phyloP scores from a whole-genome alignment of 169 alveolate genomes.

The Plasmodium inui region DNA sequence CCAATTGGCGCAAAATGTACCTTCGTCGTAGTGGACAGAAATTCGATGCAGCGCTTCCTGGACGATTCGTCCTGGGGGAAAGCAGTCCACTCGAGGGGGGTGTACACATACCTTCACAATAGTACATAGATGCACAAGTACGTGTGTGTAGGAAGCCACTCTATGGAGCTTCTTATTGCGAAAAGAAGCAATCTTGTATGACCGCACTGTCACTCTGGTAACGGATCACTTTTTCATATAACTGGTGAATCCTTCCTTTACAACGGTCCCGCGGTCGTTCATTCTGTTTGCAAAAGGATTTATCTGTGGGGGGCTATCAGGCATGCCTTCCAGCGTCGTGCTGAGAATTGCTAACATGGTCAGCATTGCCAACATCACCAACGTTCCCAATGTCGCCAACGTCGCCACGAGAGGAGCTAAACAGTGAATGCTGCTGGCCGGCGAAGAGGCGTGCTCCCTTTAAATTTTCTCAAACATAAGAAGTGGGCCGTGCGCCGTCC shows the following conservation, averaged over 20 bases:
- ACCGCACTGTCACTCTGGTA: background rate
- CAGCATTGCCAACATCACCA: no score
- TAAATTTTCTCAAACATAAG: background rate
- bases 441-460: background rate
- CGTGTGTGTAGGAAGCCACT: background rate
- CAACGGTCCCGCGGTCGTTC: background rate
- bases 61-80: background rate
- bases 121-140: background rate
- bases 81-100: background rate
- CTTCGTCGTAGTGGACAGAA: background rate
- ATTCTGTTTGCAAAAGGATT: background rate
- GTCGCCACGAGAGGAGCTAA: no score
- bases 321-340: background rate
- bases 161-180: background rate
- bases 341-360: no score
- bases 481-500: background rate
- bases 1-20: background rate
- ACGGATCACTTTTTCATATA: background rate
- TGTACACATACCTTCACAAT: background rate
- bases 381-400: no score
- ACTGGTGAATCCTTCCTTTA: background rate
- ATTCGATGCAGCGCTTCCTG: background rate
- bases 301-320: background rate
- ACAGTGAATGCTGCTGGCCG: background rate
- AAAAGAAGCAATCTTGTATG: background rate